Conservation (phyloP, 139 green algal species). For the Coccomyxa sp. region DNA sequence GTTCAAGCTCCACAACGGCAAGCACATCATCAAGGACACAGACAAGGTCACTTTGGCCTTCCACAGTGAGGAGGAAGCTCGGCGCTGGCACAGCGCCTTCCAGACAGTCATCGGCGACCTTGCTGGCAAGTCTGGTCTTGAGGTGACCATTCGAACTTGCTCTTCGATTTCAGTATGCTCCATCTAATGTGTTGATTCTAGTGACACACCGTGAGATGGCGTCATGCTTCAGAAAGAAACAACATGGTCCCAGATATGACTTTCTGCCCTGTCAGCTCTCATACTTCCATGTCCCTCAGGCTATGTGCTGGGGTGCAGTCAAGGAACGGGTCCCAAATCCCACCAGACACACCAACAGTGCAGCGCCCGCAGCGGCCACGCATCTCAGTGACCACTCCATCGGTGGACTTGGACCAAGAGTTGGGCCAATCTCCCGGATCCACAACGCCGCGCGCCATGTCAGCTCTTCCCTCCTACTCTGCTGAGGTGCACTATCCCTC, state of each 20-base stretch:
- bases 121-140: not conserved
- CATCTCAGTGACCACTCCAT: too few species aligned
- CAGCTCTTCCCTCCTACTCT: too few species aligned
- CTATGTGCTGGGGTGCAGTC: not conserved
- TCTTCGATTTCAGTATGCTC: not conserved
- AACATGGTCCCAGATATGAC: not conserved
- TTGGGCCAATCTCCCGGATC: too few species aligned
- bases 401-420: too few species aligned
- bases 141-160: not conserved
- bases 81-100: not conserved
- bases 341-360: too few species aligned
- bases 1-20: not conserved
- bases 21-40: not conserved
- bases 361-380: too few species aligned
- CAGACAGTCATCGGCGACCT: not conserved
- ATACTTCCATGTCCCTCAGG: not conserved
- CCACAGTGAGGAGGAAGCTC: not conserved
- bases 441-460: too few species aligned
- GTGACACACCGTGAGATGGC: not conserved
- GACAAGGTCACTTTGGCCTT: not conserved
- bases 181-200: not conserved
- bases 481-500: too few species aligned
- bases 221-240: too few species aligned
- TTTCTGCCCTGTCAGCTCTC: not conserved
- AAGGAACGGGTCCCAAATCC: too few species aligned